Evolutionary conservation across 441 rosid species (phyloP), one percentile per base, ranked within the genome.

Genomic region (Populus hybrid): DNA sequence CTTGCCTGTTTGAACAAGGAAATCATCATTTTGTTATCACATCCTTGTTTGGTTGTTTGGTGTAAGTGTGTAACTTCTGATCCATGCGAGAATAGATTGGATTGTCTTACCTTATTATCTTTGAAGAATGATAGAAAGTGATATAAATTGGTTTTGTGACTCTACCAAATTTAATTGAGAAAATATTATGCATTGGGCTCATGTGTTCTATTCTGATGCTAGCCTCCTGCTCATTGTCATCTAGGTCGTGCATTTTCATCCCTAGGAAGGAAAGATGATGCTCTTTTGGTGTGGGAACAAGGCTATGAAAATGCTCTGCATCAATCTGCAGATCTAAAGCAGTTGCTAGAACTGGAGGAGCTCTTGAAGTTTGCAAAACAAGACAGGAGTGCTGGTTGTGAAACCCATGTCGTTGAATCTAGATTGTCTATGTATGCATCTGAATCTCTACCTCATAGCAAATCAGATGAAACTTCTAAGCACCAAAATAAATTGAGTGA

Each of bases 301-400:
- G 99, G 98, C 24, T 87, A 88, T 75, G 86, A 83, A 18, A 88
- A 80, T 82, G 96, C 97, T 73, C 78, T 92, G 78, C 76, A 72
- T 69, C 89, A 91, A 80, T 88, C 96, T 65, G 89, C 98, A 21
- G 99, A 96, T 89, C 86, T 96, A 87, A 96, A 89, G 89, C 98
- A 91, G 73, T 81, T 96, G 80, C 83, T 96, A 80, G 99, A 96
- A 83, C 86, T 96, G 81, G 97, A 94, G 83, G 97, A 93, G 76
- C 93, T 93, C 72, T 81, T 96, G 75, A 86, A 72, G 50, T 72
- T 42, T 83, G 87, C 89, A 63, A 92, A 84, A 82, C 88, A 74
- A 80, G 96, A 87, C 64, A 76, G 72, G 71, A 84, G 80, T 77
- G 74, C 67, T 42, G 63, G 77, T 69, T 35, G 20, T 68, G 84